Conservation (phyloP, 768 basidiomycete species). For the Auriculariales sp. region DNA sequence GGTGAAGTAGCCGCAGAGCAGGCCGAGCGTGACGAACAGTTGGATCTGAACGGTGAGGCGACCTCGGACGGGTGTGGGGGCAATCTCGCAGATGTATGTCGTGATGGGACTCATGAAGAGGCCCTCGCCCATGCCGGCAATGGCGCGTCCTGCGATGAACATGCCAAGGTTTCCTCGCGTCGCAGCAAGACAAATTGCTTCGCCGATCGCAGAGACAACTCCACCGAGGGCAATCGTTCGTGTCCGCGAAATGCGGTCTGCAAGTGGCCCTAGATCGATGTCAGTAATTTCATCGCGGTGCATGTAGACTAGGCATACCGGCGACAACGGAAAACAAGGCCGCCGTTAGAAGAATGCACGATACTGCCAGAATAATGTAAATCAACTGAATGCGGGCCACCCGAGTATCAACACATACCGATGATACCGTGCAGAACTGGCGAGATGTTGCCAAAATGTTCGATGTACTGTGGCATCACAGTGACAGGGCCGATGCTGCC, state of each 20-base stretch:
- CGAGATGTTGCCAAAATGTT: conserved; percentile 21
- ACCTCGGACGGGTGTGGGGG: conserved; percentile 27
- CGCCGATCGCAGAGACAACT: conserved; percentile 26
- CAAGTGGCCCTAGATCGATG: too few species aligned
- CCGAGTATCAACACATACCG: too few species aligned
- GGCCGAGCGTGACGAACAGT: conserved; percentile 28
- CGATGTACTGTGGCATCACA: conserved; percentile 29
- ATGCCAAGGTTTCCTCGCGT: conserved; percentile 19
- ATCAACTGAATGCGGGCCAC: too few species aligned
- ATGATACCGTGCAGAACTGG: conserved; percentile 27
- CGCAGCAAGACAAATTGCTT: conserved; percentile 20
- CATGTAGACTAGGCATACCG: too few species aligned
- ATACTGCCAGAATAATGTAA: too few species aligned
- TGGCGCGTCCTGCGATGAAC: conserved; percentile 28
- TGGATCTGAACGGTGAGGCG: conserved; percentile 26
- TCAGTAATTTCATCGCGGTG: too few species aligned
- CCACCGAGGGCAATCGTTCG: conserved; percentile 30
- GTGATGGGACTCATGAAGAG: conserved; percentile 29
- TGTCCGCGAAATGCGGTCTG: conserved; percentile 32
- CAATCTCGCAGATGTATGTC: conserved; percentile 24
- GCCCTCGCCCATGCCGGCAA: conserved; percentile 33
- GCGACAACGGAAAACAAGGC: conserved; percentile 23
- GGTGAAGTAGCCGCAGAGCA: conserved; percentile 25
- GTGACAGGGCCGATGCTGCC: conserved; percentile 28
- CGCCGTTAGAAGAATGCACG: conserved; percentile 28